Percentiles rank a stretch among this genome's conserved stretches.
These are phyloP conservation scores for Podaxis rugospora DNA, from an alignment of 768 basidiomycete species.

Conservation along the genomic window DNA sequence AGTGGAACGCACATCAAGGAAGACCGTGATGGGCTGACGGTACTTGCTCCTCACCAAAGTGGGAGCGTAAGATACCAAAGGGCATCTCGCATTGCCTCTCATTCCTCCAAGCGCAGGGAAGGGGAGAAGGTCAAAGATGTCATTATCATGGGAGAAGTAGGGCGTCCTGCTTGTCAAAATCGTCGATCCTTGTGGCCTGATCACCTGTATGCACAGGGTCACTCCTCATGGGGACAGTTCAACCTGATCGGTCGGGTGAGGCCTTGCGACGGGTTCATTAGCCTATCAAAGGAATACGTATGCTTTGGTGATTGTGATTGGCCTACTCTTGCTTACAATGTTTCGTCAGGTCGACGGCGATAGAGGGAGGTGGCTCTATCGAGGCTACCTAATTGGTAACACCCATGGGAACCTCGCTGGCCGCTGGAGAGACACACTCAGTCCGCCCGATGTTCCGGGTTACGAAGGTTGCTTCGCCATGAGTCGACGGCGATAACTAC, in stretches of 20 bases:
- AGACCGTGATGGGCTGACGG: constrained; percentile 38
- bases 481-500: constrained; percentile 52
- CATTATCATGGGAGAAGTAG: constrained; percentile 72
- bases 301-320: constrained; percentile 18
- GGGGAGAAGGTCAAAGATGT: constrained; percentile 40
- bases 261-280: constrained; percentile 76
- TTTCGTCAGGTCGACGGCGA: constrained; percentile 54
- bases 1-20: constrained; percentile 47
- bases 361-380: constrained; percentile 81
- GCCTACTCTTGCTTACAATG: constrained; percentile 2
- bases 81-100: constrained; percentile 10
- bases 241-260: constrained; percentile 75
- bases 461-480: constrained; percentile 88
- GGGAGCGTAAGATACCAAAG: constrained; percentile 28
- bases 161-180: constrained; percentile 1
- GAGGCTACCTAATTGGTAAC: constrained; percentile 76
- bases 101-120: constrained; percentile 9
- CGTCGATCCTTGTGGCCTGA: not conserved
- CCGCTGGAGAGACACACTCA: constrained; percentile 84
- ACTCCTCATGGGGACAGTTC: constrained; percentile 91
- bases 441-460: constrained; percentile 53
- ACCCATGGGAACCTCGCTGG: constrained; percentile 70
- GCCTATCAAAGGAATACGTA: constrained; percentile 83
- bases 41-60: constrained; percentile 38
- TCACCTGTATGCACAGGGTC: constrained; percentile 48